These are phyloP conservation scores for Phaffia australis DNA, from an alignment of 768 basidiomycete species.

Conservation along the genomic window DNA sequence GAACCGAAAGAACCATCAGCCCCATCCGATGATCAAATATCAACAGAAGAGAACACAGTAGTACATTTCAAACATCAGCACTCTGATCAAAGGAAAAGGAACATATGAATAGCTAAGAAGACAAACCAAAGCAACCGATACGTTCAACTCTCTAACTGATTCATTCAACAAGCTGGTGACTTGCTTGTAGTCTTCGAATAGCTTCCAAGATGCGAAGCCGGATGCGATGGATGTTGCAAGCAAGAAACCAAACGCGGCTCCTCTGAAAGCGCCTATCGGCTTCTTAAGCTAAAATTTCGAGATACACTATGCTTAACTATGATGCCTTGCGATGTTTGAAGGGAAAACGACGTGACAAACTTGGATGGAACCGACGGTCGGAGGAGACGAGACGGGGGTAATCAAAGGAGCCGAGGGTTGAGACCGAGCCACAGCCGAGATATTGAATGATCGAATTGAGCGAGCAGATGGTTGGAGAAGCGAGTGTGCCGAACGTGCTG, in stretches of 20 bases:
- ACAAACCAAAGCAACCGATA: conserved; percentile 66
- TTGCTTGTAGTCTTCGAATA: conserved; percentile 79
- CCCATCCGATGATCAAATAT: neutral
- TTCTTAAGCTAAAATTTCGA: neutral
- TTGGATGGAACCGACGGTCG: too few relatives aligned
- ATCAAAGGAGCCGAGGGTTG: too few relatives aligned
- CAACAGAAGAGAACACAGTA: neutral
- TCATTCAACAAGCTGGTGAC: conserved; percentile 78
- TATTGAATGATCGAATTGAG: too few relatives aligned
- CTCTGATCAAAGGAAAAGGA: neutral
- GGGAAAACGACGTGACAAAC: too few relatives aligned
- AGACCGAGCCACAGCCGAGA: too few relatives aligned
- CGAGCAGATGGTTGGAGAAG: too few relatives aligned
- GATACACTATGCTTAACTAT: too few relatives aligned
- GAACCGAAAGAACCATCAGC: neutral
- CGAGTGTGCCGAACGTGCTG: too few relatives aligned
- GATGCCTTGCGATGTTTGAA: too few relatives aligned
- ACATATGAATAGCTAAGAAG: neutral
- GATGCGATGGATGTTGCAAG: conserved; percentile 85
- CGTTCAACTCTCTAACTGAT: conserved; percentile 74
- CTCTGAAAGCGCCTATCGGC: conserved; percentile 8
- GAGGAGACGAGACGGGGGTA: too few relatives aligned
- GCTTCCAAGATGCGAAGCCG: conserved; percentile 70
- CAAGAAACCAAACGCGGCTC: conserved; percentile 58
- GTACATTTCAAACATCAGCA: too few relatives aligned